Percentiles rank a stretch among this genome's conserved stretches.
phyloP scores from a whole-genome alignment of 495 filamentous ascomycete genomes.

The Hypoxylon cercidicola region DNA sequence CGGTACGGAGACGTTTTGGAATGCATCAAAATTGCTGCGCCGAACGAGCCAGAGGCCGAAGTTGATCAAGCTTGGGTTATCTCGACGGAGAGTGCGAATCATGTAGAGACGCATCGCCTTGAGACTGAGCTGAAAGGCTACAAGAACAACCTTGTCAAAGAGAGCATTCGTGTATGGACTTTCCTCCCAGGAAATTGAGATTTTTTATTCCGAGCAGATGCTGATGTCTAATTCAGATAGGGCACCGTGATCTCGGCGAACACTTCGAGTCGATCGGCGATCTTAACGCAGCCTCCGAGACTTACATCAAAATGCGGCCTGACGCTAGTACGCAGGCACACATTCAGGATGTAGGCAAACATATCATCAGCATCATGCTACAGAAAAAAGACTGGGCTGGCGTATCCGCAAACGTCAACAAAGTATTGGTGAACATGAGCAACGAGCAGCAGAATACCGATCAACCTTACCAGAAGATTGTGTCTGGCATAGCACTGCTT shows the following conservation, averaged over 20 bases:
- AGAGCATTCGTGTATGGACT: slow-evolving; percentile 85
- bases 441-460: slow-evolving; percentile 69
- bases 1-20: slow-evolving; percentile 77
- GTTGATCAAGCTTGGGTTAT: slow-evolving; percentile 78
- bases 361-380: slow-evolving; percentile 54
- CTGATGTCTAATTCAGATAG: slow-evolving; percentile 49
- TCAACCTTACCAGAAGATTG: slow-evolving; percentile 73
- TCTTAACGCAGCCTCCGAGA: slow-evolving; percentile 51
- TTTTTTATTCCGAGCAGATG: neutral
- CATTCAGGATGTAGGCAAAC: slow-evolving; percentile 55
- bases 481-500: slow-evolving; percentile 76
- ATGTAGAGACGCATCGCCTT: slow-evolving; percentile 73
- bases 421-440: slow-evolving; percentile 63
- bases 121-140: slow-evolving; percentile 89
- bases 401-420: slow-evolving; percentile 73
- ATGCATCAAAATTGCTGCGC: slow-evolving; percentile 68
- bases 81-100: slow-evolving; percentile 68
- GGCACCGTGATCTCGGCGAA: slow-evolving; percentile 60
- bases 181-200: neutral
- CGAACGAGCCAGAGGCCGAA: slow-evolving; percentile 72
- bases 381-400: slow-evolving; percentile 58
- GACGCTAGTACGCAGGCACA: slow-evolving; percentile 58
- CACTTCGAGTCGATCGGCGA: slow-evolving; percentile 57
- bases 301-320: slow-evolving; percentile 57
- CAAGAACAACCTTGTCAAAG: slow-evolving; percentile 97